Evolutionary conservation across 257 asterid genomes (phyloP).

Genomic region (Knoxia roxburghii): DNA sequence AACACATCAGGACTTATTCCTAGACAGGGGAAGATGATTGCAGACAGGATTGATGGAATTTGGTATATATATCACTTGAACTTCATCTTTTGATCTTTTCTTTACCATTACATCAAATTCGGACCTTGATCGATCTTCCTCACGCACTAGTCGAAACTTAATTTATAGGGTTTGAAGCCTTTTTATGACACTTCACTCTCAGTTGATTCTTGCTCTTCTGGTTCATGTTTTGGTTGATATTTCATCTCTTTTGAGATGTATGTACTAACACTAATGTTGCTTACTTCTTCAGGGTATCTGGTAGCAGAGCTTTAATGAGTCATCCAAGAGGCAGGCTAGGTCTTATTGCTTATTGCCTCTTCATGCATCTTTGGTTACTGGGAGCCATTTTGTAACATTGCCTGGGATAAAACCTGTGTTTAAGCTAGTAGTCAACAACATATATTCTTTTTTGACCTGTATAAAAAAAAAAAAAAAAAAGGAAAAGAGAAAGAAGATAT

Average conservation of each 20-base stretch:
- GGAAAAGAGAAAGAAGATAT: too few species aligned
- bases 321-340: conserved; percentile 91
- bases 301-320: conserved; percentile 78
- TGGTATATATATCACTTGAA: conserved; percentile 53
- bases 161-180: background rate
- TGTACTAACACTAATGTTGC: background rate
- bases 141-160: background rate
- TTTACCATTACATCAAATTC: background rate
- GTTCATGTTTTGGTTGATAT: background rate
- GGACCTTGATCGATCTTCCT: background rate
- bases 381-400: conserved; percentile 60
- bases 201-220: background rate
- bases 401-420: conserved; percentile 15
- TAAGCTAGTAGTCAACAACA: background rate
- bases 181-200: background rate
- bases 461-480: conserved; percentile 31
- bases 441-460: conserved; percentile 27
- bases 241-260: background rate
- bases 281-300: conserved; percentile 73
- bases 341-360: conserved; percentile 64
- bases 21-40: conserved; percentile 80
- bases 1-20: conserved; percentile 80
- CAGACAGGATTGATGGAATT: conserved; percentile 85
- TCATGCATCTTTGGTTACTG: conserved; percentile 76
- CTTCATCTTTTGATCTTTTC: background rate